Conservation (phyloP, 495 filamentous ascomycete genomes). For the Rusavskia elegans region DNA sequence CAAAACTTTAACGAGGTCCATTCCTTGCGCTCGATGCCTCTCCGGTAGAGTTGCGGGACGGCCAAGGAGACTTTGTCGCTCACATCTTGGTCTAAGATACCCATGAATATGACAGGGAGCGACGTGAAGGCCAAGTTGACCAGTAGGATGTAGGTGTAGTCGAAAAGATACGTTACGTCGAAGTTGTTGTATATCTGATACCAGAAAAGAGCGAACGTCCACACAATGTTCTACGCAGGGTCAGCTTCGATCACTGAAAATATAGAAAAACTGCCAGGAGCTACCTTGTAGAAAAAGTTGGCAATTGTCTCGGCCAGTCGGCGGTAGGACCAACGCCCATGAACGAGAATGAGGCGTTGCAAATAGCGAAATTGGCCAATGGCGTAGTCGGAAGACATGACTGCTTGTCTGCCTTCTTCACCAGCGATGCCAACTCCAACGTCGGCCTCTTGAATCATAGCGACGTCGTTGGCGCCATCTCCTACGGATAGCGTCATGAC, state of each 20-base stretch:
- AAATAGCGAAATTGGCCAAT: constrained; percentile 97
- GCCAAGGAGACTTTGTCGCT: constrained; percentile 84
- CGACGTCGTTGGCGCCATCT: constrained; percentile 97
- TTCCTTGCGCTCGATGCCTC: constrained; percentile 91
- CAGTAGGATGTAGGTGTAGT: constrained; percentile 91
- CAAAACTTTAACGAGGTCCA: constrained; percentile 98
- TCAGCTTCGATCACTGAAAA: constrained; percentile 4
- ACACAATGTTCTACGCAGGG: constrained; percentile 68
- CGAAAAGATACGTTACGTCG: constrained; percentile 89
- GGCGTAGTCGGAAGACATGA: constrained; percentile 98
- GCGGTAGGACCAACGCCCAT: constrained; percentile 93
- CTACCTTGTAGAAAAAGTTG: constrained; percentile 98
- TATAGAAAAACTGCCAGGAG: not conserved
- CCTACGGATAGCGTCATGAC: constrained; percentile 96
- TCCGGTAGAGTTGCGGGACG: constrained; percentile 87
- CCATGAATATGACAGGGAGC: constrained; percentile 87
- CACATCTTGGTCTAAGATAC: constrained; percentile 95
- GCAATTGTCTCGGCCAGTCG: constrained; percentile 85
- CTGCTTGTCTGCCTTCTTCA: constrained; percentile 90
- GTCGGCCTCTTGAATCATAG: constrained; percentile 99
- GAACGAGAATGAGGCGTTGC: constrained; percentile 79
- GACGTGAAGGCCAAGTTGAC: constrained; percentile 98
- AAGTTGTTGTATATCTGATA: constrained; percentile 92
- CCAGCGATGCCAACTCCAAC: constrained; percentile 97
- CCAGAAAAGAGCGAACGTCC: constrained; percentile 97